Conservation (phyloP, 495 filamentous ascomycete genomes). For the Aspergillus nidulans region DNA sequence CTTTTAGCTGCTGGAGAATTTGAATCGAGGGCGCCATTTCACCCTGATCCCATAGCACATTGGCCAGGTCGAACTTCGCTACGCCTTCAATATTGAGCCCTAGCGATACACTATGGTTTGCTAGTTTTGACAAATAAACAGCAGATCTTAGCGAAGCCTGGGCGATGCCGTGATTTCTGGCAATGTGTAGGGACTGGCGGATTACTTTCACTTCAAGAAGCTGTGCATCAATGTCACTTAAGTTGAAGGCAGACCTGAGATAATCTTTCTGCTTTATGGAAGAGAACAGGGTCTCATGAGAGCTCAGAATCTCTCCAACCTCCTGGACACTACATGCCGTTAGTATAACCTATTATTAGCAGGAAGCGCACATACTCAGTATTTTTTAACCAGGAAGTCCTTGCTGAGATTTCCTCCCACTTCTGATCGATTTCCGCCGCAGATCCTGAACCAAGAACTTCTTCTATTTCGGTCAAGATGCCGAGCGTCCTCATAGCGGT, state of each 20-base stretch:
- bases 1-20: constrained; percentile 73
- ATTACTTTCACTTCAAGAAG: constrained; percentile 69
- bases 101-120: constrained; percentile 57
- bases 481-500: constrained; percentile 67
- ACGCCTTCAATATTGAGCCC: constrained; percentile 73
- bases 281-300: constrained; percentile 76
- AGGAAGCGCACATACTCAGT: constrained; percentile 53
- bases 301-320: constrained; percentile 74
- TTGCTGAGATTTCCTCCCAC: constrained; percentile 57
- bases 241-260: constrained; percentile 53
- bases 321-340: constrained; percentile 62
- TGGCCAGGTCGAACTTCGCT: constrained; percentile 72
- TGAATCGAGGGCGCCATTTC: constrained; percentile 87
- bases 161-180: constrained; percentile 69
- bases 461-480: constrained; percentile 74
- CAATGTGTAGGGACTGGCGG: constrained; percentile 67
- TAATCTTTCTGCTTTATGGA: constrained; percentile 63
- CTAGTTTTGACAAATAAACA: constrained; percentile 71
- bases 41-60: constrained; percentile 91
- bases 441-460: constrained; percentile 59
- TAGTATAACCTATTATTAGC: neutral
- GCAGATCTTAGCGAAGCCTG: constrained; percentile 83
- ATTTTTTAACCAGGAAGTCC: constrained; percentile 73
- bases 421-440: constrained; percentile 56
- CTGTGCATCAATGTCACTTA: constrained; percentile 58